Evolutionary conservation across 1,139 yeast genomes (phyloP).

Genomic region (Nadsonia starkeyi-henricii): DNA sequence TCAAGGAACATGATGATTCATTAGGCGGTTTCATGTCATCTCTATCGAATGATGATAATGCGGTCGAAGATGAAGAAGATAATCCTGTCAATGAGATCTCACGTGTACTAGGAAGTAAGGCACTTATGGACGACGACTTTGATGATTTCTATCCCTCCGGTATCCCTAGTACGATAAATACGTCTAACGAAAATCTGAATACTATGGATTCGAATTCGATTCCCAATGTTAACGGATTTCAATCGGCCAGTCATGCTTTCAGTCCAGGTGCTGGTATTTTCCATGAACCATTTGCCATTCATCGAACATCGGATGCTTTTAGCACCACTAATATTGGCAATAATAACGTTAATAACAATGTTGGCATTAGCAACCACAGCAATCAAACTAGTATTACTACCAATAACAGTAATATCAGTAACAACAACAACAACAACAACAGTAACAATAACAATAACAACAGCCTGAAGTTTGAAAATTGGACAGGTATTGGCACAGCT

Average conservation of each 20-base stretch:
- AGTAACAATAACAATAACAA: background rate
- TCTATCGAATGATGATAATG: background rate
- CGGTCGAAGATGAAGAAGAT: background rate
- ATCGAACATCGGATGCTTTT: background rate
- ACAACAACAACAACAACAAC: too few species aligned
- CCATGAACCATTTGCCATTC: background rate
- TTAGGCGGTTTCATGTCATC: background rate
- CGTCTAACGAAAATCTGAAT: background rate
- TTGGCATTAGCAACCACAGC: too few species aligned
- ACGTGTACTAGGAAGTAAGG: background rate
- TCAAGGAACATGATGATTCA: background rate
- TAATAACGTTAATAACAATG: too few species aligned
- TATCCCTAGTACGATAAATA: background rate
- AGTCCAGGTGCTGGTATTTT: background rate
- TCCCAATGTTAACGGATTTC: background rate
- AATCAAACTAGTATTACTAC: too few species aligned
- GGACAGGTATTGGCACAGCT: background rate
- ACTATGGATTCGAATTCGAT: background rate
- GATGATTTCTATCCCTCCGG: background rate
- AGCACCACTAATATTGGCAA: too few species aligned
- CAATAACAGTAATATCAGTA: background rate
- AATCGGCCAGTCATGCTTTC: background rate
- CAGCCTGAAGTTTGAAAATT: background rate
- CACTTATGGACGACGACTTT: background rate
- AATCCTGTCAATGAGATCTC: background rate